These are phyloP conservation scores for Monascus purpureus DNA, from an alignment of 495 filamentous ascomycete genomes.

Conservation along the genomic window DNA sequence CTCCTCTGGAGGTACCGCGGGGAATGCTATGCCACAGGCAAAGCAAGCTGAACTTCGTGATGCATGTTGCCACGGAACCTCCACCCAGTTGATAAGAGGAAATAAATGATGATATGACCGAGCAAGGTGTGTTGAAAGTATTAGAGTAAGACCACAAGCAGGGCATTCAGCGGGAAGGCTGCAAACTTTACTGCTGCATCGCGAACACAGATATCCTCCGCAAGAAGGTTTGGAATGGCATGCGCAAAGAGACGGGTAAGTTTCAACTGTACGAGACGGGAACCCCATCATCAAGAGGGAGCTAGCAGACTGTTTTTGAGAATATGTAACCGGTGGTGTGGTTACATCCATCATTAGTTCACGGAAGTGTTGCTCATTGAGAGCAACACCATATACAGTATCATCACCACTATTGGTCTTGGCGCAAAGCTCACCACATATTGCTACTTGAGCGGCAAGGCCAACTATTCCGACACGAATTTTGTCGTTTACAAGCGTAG, in stretches of 20 bases:
- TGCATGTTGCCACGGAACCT: constrained; percentile 72
- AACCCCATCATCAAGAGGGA: constrained; percentile 97
- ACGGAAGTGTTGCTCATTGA: constrained; percentile 78
- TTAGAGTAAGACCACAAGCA: constrained; percentile 80
- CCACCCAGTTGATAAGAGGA: constrained; percentile 77
- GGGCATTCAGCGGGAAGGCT: constrained; percentile 84
- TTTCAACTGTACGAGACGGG: constrained; percentile 75
- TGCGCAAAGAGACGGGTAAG: constrained; percentile 64
- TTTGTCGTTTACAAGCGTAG: constrained; percentile 56
- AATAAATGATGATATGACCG: constrained; percentile 94
- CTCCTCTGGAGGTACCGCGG: constrained; percentile 26
- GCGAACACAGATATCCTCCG: constrained; percentile 84
- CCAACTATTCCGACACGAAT: constrained; percentile 83
- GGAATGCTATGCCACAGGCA: constrained; percentile 40
- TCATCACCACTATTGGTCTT: constrained; percentile 73
- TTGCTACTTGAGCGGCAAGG: constrained; percentile 77
- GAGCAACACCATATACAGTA: constrained; percentile 63
- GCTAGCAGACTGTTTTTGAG: constrained; percentile 50
- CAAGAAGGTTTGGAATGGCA: constrained; percentile 75
- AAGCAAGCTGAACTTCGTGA: constrained; percentile 28
- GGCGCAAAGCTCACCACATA: constrained; percentile 77
- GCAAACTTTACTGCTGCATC: constrained; percentile 84
- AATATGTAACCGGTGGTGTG: constrained; percentile 70
- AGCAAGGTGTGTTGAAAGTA: constrained; percentile 90
- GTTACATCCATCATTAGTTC: constrained; percentile 82